Percentiles rank a stretch among this genome's conserved stretches.
phyloP scores from a whole-genome alignment of 441 rosid species.

The Euphorbia schlechtendalii region DNA sequence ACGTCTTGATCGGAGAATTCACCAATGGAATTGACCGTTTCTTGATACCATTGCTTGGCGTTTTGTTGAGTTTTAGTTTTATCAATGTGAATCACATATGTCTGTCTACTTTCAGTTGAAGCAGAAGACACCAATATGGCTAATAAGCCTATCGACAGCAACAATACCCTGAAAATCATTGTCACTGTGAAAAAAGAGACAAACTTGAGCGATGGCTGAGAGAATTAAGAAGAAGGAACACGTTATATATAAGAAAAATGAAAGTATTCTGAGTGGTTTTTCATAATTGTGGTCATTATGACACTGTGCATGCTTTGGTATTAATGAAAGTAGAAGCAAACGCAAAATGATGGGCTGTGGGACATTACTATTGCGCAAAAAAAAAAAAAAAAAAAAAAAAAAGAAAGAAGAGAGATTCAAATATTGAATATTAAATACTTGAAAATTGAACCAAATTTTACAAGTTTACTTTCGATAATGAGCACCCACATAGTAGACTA shows the following conservation, averaged over 20 bases:
- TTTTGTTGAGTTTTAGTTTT: conserved; percentile 29
- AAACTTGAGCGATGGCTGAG: background rate
- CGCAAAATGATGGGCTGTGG: conserved; percentile 13
- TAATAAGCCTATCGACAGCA: conserved; percentile 25
- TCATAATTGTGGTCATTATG: background rate
- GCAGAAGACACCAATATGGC: conserved; percentile 29
- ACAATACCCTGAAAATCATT: conserved; percentile 23
- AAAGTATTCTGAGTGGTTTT: background rate
- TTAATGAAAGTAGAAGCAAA: too few species aligned
- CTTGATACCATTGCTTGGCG: conserved; percentile 32
- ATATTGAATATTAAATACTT: too few species aligned
- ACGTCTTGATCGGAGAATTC: conserved; percentile 1
- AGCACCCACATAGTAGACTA: conserved; percentile 2
- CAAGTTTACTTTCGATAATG: too few species aligned
- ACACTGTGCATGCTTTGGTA: conserved; percentile 18
- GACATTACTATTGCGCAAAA: background rate
- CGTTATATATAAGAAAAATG: conserved; percentile 8
- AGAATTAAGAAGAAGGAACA: background rate
- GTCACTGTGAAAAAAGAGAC: conserved; percentile 11
- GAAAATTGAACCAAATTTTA: too few species aligned
- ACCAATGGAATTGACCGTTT: conserved; percentile 32
- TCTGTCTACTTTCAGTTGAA: conserved; percentile 30
- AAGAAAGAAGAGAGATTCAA: background rate
- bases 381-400: too few species aligned
- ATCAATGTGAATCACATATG: conserved; percentile 68